Conservation (phyloP, 2,329 filamentous ascomycete genomes). For the Aureobasidium lini region DNA sequence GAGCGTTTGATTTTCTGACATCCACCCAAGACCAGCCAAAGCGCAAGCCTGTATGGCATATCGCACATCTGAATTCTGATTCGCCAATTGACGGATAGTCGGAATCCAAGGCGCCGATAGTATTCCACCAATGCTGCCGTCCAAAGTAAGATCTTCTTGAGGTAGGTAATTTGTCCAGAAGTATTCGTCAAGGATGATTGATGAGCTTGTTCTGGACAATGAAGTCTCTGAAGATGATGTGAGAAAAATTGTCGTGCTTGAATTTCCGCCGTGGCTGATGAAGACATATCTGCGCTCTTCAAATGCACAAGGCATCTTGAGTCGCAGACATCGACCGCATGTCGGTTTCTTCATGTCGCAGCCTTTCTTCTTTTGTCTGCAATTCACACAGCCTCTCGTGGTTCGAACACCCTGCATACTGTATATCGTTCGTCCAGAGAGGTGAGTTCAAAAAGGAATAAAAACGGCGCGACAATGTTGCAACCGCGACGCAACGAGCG, state of each 20-base stretch:
- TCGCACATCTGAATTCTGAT: neutral
- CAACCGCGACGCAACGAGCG: too few species aligned
- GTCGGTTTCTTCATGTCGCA: neutral
- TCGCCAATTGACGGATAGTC: neutral
- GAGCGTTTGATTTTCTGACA: neutral
- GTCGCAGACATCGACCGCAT: neutral
- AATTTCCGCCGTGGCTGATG: neutral
- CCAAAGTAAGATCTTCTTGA: neutral
- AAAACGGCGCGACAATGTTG: too few species aligned
- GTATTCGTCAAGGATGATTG: neutral
- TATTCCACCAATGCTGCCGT: neutral
- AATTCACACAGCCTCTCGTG: neutral
- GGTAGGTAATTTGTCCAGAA: neutral
- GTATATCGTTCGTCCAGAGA: neutral
- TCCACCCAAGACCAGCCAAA: neutral
- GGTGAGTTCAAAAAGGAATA: too few species aligned
- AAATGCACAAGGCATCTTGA: neutral
- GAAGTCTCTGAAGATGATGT: neutral
- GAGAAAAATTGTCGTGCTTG: neutral
- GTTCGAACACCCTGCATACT: neutral
- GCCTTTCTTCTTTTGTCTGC: neutral
- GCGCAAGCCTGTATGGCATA: slow-evolving; percentile 1
- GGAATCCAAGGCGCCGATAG: neutral
- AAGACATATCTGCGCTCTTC: neutral
- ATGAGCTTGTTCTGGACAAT: neutral